Percentiles rank a stretch among this genome's conserved stretches.
Conservation (phyloP, 768 basidiomycete genomes). For the Imleria badia region DNA sequence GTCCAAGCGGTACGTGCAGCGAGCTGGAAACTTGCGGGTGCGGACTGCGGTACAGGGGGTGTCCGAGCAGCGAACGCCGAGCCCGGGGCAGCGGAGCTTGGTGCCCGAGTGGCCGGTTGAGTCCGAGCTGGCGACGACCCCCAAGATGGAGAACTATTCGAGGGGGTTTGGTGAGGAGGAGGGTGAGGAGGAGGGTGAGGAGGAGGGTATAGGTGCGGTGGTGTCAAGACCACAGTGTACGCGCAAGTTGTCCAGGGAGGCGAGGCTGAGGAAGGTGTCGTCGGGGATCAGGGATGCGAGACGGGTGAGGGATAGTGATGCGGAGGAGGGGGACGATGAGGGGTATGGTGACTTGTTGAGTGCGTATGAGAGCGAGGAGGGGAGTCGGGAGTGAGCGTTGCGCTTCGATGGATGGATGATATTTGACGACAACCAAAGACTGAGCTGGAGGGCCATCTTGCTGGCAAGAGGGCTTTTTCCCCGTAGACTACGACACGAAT, state of each 20-base stretch:
- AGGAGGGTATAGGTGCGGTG: slow-evolving; percentile 2
- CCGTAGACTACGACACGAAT: too few relatives aligned
- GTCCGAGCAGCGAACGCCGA: slow-evolving; percentile 37
- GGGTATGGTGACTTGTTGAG: slow-evolving; percentile 76
- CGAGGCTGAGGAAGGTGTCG: slow-evolving; percentile 48
- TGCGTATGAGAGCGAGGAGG: slow-evolving; percentile 80
- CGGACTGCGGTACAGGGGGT: slow-evolving; percentile 23
- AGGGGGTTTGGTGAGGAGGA: slow-evolving; percentile 25
- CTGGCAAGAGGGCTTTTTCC: not conserved
- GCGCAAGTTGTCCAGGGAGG: slow-evolving; percentile 32
- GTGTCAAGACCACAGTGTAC: slow-evolving; percentile 24
- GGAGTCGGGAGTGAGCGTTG: slow-evolving; percentile 29
- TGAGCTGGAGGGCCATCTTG: not conserved
- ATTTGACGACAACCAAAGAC: not conserved
- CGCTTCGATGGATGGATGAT: not conserved
- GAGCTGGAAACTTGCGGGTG: slow-evolving; percentile 50
- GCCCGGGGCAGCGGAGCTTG: slow-evolving; percentile 48
- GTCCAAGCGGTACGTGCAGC: slow-evolving; percentile 48
- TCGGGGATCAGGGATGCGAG: slow-evolving; percentile 37
- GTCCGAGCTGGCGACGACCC: slow-evolving; percentile 53
- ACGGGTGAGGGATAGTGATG: slow-evolving; percentile 56
- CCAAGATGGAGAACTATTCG: slow-evolving; percentile 50
- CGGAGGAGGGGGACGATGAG: slow-evolving; percentile 75
- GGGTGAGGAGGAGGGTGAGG: not conserved
- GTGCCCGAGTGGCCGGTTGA: slow-evolving; percentile 56